Percentiles rank a stretch among this genome's conserved stretches.
Evolutionary conservation across 768 basidiomycete genomes (phyloP).

Genomic region (Lactarius indigo): DNA sequence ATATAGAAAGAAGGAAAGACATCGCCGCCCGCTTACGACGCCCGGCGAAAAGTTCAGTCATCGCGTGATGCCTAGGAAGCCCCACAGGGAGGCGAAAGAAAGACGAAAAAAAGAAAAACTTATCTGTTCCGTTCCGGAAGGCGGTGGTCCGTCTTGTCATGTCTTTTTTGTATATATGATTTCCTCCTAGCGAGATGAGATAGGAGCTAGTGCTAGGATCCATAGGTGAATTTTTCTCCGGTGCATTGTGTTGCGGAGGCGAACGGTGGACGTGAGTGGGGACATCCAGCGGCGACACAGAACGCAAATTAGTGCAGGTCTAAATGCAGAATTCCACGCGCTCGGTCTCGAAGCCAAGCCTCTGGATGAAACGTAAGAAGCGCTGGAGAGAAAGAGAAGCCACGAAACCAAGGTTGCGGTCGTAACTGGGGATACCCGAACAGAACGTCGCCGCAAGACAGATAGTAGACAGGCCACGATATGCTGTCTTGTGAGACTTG

Average conservation of each 20-base stretch:
- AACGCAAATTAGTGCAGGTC: neutral
- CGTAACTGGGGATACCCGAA: slow-evolving; percentile 8
- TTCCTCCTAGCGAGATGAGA: slow-evolving; percentile 4
- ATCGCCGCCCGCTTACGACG: neutral
- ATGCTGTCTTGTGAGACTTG: slow-evolving; percentile 1
- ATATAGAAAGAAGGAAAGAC: neutral
- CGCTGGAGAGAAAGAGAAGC: neutral
- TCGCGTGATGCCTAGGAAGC: neutral
- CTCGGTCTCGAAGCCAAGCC: slow-evolving; percentile 16
- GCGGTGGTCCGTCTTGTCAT: slow-evolving; percentile 6
- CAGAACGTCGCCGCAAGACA: slow-evolving; percentile 3
- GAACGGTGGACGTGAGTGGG: neutral
- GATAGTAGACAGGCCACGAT: slow-evolving; percentile 1
- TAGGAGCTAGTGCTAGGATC: neutral
- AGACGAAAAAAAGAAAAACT: neutral
- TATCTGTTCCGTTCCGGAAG: slow-evolving; percentile 1
- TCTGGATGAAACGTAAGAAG: slow-evolving; percentile 18
- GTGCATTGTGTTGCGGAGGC: neutral
- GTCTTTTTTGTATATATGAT: slow-evolving; percentile 13
- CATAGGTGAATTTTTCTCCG: slow-evolving; percentile 2
- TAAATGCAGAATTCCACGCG: slow-evolving; percentile 1
- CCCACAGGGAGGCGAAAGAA: neutral
- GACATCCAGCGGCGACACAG: slow-evolving; percentile 2
- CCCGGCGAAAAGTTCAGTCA: neutral
- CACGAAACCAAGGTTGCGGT: neutral